These are phyloP conservation scores for Leptoxyphium fumago DNA, from an alignment of 2,329 filamentous ascomycete species.

Conservation along the genomic window DNA sequence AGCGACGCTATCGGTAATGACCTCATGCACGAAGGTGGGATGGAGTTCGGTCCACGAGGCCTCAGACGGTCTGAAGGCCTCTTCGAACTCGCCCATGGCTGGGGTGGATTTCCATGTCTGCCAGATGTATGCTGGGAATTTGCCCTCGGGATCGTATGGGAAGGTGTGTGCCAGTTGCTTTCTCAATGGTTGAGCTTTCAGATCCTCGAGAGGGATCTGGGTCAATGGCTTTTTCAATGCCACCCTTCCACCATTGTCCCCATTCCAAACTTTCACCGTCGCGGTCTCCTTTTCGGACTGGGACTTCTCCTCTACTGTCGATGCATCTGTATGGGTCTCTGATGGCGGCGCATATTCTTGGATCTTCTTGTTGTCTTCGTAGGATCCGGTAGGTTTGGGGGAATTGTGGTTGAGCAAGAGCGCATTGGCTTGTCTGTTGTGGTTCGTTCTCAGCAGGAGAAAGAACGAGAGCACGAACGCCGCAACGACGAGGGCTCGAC, in stretches of 20 bases:
- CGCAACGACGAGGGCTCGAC: slow-evolving; percentile 59
- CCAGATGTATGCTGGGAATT: slow-evolving; percentile 97
- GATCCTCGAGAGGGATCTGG: slow-evolving; percentile 54
- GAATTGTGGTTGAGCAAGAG: slow-evolving; percentile 13
- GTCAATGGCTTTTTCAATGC: slow-evolving; percentile 29
- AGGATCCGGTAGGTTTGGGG: slow-evolving; percentile 22
- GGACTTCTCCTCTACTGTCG: slow-evolving; percentile 12
- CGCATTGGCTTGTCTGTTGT: slow-evolving; percentile 22
- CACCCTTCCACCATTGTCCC: slow-evolving; percentile 13
- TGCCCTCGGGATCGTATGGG: slow-evolving; percentile 74
- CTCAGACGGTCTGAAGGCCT: slow-evolving; percentile 66
- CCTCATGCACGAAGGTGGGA: slow-evolving; percentile 87
- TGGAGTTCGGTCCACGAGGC: slow-evolving; percentile 80
- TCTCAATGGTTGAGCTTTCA: slow-evolving; percentile 57
- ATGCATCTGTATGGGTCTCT: slow-evolving; percentile 3
- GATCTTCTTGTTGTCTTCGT: slow-evolving; percentile 22
- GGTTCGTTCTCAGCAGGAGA: slow-evolving; percentile 52
- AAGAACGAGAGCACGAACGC: slow-evolving; percentile 53
- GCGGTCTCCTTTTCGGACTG: slow-evolving; percentile 6
- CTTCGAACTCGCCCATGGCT: slow-evolving; percentile 56
- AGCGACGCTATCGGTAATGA: slow-evolving; percentile 83
- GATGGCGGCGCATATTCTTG: slow-evolving; percentile 9
- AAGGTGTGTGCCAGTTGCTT: slow-evolving; percentile 82
- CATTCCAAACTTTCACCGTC: slow-evolving; percentile 6
- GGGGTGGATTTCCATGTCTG: slow-evolving; percentile 94